Evolutionary conservation across 78 protist species (phyloP), one percentile per base, ranked within the genome.

Genomic region (Dictyostelium intermedium): DNA sequence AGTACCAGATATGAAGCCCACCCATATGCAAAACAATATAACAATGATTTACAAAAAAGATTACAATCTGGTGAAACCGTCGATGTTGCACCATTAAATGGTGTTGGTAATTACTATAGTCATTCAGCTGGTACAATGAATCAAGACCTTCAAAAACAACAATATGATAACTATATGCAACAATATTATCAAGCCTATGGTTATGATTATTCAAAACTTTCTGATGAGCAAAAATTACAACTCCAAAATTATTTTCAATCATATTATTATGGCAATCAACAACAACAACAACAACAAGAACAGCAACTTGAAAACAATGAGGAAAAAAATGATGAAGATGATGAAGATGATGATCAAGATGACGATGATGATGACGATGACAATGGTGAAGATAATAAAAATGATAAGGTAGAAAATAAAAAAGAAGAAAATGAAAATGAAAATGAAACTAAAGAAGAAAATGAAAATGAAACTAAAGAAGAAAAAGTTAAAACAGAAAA

Each of bases 221-320:
- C 94, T 7, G 87, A 89, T 8, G 94, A 89, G 35, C 87, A 89
- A 80, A 89, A 89, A 50, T 34, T 43, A 61, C 86, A 89, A 66
- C 35, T 89, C 3, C 34, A 30, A 27, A 74, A 89, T 80, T 80
- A 89, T 30, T 69, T 47, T 78, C 94, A 89, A 69, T n/a, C 80
- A 2, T 89, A 89, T 47, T 89, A 89, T 47, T 89, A 89, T 89
- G 74, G 74, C 7, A 34, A 79, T 30, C 25, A 61, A 34, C 32
- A 34, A 45, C 10, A 78, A 39, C 81, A 76, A 69, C 60, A 50
- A 41, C 35, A 47, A 27, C 34, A 74, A 72, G 30, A 84, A 45
- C 30, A 85, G 25, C 56, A 85, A 35, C 60, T 56, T 2, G 78
- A 86, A 23, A 74, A 86, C 9, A 32, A 87, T 9, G 77, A 66